These are phyloP conservation scores for Lanmaoa rubissima DNA, from an alignment of 768 basidiomycete genomes.

Conservation along the genomic window DNA sequence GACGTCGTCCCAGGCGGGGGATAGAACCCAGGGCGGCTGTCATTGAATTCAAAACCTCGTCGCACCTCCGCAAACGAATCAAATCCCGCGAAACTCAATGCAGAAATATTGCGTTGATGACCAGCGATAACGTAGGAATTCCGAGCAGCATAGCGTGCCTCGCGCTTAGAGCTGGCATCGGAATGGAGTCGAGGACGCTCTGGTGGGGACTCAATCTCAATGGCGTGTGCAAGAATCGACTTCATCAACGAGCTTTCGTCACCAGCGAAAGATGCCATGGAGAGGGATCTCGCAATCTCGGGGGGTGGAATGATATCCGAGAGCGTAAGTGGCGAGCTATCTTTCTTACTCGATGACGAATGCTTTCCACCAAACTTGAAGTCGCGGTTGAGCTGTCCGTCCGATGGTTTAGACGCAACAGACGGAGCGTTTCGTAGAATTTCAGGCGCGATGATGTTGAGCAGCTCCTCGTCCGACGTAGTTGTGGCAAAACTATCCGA, in stretches of 20 bases:
- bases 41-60: constrained; percentile 71
- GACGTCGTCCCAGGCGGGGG: constrained; percentile 45
- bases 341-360: constrained; percentile 14
- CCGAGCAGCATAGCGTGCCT: constrained; percentile 23
- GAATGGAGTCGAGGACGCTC: constrained; percentile 42
- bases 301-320: constrained; percentile 76
- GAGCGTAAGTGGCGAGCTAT: constrained; percentile 44
- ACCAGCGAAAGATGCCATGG: constrained; percentile 41
- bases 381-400: constrained; percentile 65
- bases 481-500: constrained; percentile 32
- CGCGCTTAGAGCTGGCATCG: constrained; percentile 40
- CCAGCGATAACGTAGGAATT: constrained; percentile 14
- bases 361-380: constrained; percentile 71
- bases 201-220: constrained; percentile 35
- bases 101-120: constrained; percentile 44
- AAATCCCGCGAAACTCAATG: constrained; percentile 66
- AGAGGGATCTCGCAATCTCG: constrained; percentile 48
- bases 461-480: constrained; percentile 36
- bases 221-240: constrained; percentile 52
- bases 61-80: constrained; percentile 79
- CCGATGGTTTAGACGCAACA: constrained; percentile 46
- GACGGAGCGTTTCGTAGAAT: constrained; percentile 28
- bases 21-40: constrained; percentile 63
- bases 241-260: constrained; percentile 54
- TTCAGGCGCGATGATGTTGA: constrained; percentile 12